Conservation (phyloP, 768 basidiomycete genomes). For the Kwoniella newhampshirensis region DNA sequence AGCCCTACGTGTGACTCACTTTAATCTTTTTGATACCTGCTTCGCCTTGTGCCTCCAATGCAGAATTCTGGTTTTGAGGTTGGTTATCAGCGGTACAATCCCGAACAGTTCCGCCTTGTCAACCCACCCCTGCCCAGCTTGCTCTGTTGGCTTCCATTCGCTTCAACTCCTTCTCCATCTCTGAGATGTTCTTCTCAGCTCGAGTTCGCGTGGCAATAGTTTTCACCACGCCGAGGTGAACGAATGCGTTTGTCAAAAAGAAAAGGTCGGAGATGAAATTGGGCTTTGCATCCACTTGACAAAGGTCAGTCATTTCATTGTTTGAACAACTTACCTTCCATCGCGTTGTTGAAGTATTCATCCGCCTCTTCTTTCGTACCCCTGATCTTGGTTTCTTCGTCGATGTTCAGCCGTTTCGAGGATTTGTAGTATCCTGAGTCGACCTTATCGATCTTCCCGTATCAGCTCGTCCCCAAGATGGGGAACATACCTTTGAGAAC, state of each 20-base stretch:
- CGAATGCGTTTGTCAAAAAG: constrained; percentile 80
- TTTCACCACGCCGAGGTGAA: constrained; percentile 82
- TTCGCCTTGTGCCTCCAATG: constrained; percentile 73
- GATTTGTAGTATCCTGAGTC: constrained; percentile 77
- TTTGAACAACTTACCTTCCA: constrained; percentile 36
- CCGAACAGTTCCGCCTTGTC: no score
- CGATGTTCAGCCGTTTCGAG: constrained; percentile 70
- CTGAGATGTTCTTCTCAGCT: constrained; percentile 55
- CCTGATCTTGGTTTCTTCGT: constrained; percentile 89
- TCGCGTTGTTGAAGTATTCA: constrained; percentile 63
- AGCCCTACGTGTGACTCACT: constrained; percentile 54
- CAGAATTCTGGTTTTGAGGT: constrained; percentile 62
- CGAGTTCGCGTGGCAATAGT: constrained; percentile 71
- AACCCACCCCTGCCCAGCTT: constrained; percentile 76
- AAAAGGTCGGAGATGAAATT: constrained; percentile 97
- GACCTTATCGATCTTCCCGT: constrained; percentile 77
- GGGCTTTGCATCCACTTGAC: constrained; percentile 60
- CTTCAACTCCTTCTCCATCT: constrained; percentile 73
- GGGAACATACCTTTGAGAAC: constrained; percentile 70
- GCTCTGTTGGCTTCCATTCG: constrained; percentile 67
- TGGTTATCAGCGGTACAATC: no score
- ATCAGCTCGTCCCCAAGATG: constrained; percentile 7
- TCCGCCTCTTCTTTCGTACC: constrained; percentile 84
- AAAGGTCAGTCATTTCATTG: background rate
- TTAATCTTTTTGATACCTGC: constrained; percentile 74